phyloP scores from a whole-genome alignment of 805 yeast species.

The Pichia cabralensis region DNA sequence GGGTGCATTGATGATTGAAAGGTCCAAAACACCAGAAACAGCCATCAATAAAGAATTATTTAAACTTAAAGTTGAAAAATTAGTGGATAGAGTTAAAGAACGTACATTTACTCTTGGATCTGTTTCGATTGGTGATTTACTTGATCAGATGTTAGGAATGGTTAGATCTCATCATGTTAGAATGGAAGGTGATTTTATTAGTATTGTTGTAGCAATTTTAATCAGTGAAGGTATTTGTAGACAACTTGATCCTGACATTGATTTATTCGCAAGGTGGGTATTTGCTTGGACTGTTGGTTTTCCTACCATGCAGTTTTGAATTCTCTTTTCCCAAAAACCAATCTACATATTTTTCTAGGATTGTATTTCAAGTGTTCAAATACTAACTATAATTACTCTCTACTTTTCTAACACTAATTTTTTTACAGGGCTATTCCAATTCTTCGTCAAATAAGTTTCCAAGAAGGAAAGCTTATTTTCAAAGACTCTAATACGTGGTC shows the following conservation, averaged over 20 bases:
- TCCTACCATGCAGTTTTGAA: slow-evolving; percentile 21
- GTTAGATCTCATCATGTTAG: slow-evolving; percentile 91
- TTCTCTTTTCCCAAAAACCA: neutral
- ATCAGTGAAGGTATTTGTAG: slow-evolving; percentile 92
- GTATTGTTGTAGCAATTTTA: slow-evolving; percentile 88
- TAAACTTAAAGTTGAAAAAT: slow-evolving; percentile 75
- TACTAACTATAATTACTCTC: slow-evolving; percentile 7
- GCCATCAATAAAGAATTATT: slow-evolving; percentile 78
- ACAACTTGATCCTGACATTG: slow-evolving; percentile 85
- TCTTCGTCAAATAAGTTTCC: slow-evolving; percentile 66
- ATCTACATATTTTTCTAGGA: too few relatives aligned
- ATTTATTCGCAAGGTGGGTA: slow-evolving; percentile 93
- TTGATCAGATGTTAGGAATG: slow-evolving; percentile 82
- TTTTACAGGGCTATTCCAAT: slow-evolving; percentile 65
- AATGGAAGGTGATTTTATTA: slow-evolving; percentile 95
- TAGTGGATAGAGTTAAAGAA: slow-evolving; percentile 72
- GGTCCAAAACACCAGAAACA: slow-evolving; percentile 91
- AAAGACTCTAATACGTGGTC: slow-evolving; percentile 52
- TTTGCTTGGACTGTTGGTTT: slow-evolving; percentile 32
- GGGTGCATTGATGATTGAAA: slow-evolving; percentile 90
- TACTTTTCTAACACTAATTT: neutral
- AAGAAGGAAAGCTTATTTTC: slow-evolving; percentile 52
- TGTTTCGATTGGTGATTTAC: slow-evolving; percentile 81
- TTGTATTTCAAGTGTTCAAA: neutral
- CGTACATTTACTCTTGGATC: slow-evolving; percentile 90